Evolutionary conservation across 108 stramenopile species (phyloP), one percentile per base, ranked within the genome.

Genomic region (Fragilariopsis cylindrus): DNA sequence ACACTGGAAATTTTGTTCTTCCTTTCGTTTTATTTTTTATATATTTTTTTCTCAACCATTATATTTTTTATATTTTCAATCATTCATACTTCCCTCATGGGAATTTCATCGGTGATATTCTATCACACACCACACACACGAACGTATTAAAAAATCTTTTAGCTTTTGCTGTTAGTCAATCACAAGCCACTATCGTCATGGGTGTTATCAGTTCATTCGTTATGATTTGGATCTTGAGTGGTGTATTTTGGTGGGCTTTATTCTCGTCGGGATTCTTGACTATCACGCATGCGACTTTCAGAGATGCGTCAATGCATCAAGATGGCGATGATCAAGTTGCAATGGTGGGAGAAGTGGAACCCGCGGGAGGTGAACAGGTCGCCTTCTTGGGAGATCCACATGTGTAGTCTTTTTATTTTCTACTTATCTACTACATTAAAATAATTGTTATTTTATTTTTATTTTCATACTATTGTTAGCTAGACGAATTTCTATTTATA

Each of bases 221-320:
- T 13, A 49, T 96, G 47, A 73, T 91, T 50, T 86, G 80, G 70
- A 67, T 96, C 13, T 65, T 96, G 50, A 71, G 78, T 16, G 76
- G 84, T 52, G 83, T 96, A 39, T 93, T 96, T 69, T 96, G 95
- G 95, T 92, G 86, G 88, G 85, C 95, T 18, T 49, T 94, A 39
- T 84, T 80, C 63, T 88, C 88, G 5, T 87, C 87, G 19, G 95
- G 92, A 8, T 92, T 93, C 76, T 73, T 93, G 58, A 78, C 88
- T 15, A 72, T 80, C 48, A 65, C 83, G 3, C 95, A 96, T 80
- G 88, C 90, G 7, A 66, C 87, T 19, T 78, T 96, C 43, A 66
- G 95, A 47, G 95, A 96, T 77, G 95, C 95, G 0, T 84, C 82
- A 18, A 90, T 96, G 91, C 95, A 96, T 71, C 92, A 94, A 81